Evolutionary conservation across 2,329 filamentous ascomycete genomes (phyloP).

Genomic region (Geosmithia morbida): DNA sequence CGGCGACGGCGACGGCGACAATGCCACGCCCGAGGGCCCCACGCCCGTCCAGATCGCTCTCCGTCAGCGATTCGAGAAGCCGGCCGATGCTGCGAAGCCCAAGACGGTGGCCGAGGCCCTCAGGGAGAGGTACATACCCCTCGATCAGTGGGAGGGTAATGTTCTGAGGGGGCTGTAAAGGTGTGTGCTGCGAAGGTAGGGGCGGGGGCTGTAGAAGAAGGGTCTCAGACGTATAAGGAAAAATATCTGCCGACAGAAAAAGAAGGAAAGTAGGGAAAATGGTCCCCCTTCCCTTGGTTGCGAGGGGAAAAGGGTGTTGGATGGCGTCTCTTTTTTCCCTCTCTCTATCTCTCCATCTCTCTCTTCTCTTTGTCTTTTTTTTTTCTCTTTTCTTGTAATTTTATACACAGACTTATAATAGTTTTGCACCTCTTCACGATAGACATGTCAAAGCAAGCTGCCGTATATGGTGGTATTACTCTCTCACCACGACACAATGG

Average conservation of each 20-base stretch:
- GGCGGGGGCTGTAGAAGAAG: too few relatives aligned
- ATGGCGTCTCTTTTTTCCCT: neutral
- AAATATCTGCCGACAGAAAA: too few relatives aligned
- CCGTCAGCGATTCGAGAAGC: constrained; percentile 34
- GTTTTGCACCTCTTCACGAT: neutral
- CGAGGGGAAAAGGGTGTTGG: neutral
- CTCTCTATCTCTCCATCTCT: too few relatives aligned
- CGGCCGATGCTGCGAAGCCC: constrained; percentile 17
- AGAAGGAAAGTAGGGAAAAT: too few relatives aligned
- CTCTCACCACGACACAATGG: too few relatives aligned
- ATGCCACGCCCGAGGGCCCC: constrained; percentile 10
- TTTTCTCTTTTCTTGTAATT: neutral
- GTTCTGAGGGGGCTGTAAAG: constrained; percentile 21
- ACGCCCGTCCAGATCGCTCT: constrained; percentile 32
- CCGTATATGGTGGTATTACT: too few relatives aligned
- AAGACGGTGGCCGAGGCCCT: constrained; percentile 39
- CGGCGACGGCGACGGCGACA: constrained; percentile 18
- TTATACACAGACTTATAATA: neutral
- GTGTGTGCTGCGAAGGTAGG: too few relatives aligned
- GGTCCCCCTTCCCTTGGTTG: too few relatives aligned
- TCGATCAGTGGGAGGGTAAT: constrained; percentile 29
- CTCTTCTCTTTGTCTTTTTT: neutral
- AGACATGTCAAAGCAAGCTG: neutral
- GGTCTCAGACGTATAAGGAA: too few relatives aligned
- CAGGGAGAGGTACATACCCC: constrained; percentile 37